Evolutionary conservation across 106 monocot species (phyloP).

Genomic region (Posidonia australis): DNA sequence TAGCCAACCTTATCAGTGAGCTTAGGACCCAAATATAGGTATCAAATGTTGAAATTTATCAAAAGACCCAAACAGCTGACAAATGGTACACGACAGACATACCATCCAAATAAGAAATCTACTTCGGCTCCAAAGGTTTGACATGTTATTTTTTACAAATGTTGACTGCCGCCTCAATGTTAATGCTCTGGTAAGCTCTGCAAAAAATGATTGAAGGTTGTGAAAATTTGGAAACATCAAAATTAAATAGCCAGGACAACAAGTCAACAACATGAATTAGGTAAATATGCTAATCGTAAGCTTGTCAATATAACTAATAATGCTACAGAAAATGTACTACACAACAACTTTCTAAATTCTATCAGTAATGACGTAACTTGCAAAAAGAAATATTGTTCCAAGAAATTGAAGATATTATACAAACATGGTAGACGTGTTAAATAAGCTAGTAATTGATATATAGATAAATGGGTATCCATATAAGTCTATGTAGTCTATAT

Average conservation of each 20-base stretch:
- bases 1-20: neutral
- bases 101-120: slow-evolving; percentile 76
- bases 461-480: too few relatives aligned
- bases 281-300: too few relatives aligned
- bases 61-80: too few relatives aligned
- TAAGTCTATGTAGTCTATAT: too few relatives aligned
- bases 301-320: too few relatives aligned
- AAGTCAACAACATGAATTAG: neutral
- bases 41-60: neutral
- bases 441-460: too few relatives aligned
- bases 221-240: neutral
- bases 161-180: slow-evolving; percentile 80
- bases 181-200: slow-evolving; percentile 71
- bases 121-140: slow-evolving; percentile 51
- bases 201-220: neutral
- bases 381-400: too few relatives aligned
- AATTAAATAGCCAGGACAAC: neutral
- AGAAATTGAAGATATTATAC: too few relatives aligned
- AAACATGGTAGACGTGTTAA: too few relatives aligned
- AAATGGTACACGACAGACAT: slow-evolving; percentile 2
- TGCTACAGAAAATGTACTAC: too few relatives aligned
- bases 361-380: too few relatives aligned
- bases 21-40: neutral
- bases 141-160: slow-evolving; percentile 49
- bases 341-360: too few relatives aligned